Percentiles rank a stretch among this genome's conserved stretches.
These are phyloP conservation scores for Vigna reflexopilosa DNA, from an alignment of 306 rosid species.

Conservation along the genomic window DNA sequence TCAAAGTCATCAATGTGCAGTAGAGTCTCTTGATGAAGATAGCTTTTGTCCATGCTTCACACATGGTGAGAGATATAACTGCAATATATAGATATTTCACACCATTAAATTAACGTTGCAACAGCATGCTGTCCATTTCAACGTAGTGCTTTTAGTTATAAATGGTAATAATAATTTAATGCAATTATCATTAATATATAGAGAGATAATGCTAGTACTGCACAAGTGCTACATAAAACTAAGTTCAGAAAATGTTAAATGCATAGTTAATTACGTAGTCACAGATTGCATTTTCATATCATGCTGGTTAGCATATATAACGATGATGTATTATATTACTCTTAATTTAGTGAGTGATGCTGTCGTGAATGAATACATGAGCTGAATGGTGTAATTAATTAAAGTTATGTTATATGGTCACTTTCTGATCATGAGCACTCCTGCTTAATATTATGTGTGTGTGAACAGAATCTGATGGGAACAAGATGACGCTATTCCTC, in stretches of 20 bases:
- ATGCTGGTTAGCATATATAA: slow-evolving; percentile 14
- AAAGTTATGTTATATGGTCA: slow-evolving; percentile 1
- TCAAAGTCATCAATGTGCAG: slow-evolving; percentile 49
- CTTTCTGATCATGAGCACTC: not conserved
- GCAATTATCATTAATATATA: slow-evolving; percentile 13
- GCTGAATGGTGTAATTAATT: not conserved
- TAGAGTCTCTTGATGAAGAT: slow-evolving; percentile 40
- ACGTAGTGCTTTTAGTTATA: not conserved
- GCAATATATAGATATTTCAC: slow-evolving; percentile 19
- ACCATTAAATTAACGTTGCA: not conserved
- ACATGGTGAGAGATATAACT: slow-evolving; percentile 16
- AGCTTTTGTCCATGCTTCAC: slow-evolving; percentile 39
- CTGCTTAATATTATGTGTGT: not conserved
- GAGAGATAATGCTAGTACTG: slow-evolving; percentile 1
- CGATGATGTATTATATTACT: not conserved
- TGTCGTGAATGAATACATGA: not conserved
- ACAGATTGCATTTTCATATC: slow-evolving; percentile 22
- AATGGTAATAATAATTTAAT: not conserved
- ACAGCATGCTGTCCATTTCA: not conserved
- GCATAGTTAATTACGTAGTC: not conserved
- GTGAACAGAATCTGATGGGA: slow-evolving; percentile 43
- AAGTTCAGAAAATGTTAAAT: slow-evolving; percentile 10
- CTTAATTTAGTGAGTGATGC: not conserved
- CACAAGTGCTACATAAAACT: not conserved
- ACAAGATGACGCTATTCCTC: slow-evolving; percentile 31